Base-by-base conservation (phyloP, 2,329 filamentous ascomycete genomes). In the Fusarium graminum region DNA sequence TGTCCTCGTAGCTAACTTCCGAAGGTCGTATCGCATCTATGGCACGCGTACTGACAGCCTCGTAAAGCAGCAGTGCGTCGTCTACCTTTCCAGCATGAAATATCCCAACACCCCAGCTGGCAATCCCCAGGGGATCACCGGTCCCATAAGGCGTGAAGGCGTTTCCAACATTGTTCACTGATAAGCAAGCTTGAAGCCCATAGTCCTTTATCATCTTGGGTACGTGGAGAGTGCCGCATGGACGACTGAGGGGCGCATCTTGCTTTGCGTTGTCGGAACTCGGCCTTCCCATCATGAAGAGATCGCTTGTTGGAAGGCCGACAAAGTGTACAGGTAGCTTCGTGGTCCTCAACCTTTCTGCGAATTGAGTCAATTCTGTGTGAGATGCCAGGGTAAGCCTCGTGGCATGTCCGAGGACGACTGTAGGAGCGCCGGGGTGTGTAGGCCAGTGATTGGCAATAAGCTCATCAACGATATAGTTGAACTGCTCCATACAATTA, bases 271-370 rank as follows among this genome's bases (percentile, higher is more conserved):
- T 11, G 16, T 50, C 44, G n/a, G 51, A 22, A 0, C 9, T 9
- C 6, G 36, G 34, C 12, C 59, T 40, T 0, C 59, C 59, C 59
- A 63, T 63, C 51, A 63, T 63, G 8, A 58, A 63, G 1, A 63
- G 19, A 1, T 63, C 51, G 0, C 59, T 63, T 0, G 59, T 63
- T 10, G 59, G 59, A 0, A 63, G 17, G 4, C 58, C 59, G 2
- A 63, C 44, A 1, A 63, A 63, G 7, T 63, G 40, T 2, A 63
- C 0, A 0, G 59, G 59, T 0, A 63, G 2, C 3, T 14, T 11
- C 1, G 34, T 25, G 1, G 7, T 9, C 13, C 11, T 36, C 11
- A 63, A 12, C 6, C 16, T 42, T 0, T 36, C 2, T 3, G 59
- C 41, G 1, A 63, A 28, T 10, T 2, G 8, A 6, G 16, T 6